A percentile compares a stretch with the other conserved stretches of the same genome.
phyloP scores from a whole-genome alignment of 2,329 filamentous ascomycete genomes.

The Alternaria conjuncta region DNA sequence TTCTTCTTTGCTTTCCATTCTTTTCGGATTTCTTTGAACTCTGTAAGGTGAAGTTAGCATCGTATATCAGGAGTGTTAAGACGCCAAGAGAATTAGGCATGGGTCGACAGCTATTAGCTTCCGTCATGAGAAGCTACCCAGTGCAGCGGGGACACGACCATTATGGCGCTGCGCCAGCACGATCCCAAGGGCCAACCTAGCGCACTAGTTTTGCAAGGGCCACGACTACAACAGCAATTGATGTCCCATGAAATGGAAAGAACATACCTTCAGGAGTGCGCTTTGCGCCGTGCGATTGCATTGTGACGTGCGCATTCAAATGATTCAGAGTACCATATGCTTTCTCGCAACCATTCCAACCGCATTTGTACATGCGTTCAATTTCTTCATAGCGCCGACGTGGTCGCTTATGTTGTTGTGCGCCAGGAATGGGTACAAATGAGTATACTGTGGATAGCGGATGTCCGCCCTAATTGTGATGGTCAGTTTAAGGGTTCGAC shows the following conservation, averaged over 20 bases:
- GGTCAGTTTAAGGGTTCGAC: constrained; percentile 14
- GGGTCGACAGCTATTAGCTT: constrained; percentile 52
- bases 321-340: constrained; percentile 98
- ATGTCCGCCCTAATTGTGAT: constrained; percentile 54
- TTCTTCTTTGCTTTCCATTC: constrained; percentile 99
- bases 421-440: constrained; percentile 95
- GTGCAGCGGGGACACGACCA: constrained; percentile 60
- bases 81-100: constrained; percentile 48
- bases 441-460: constrained; percentile 84
- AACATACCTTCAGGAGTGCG: constrained; percentile 93
- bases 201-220: constrained; percentile 38
- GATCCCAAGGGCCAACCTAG: constrained; percentile 43
- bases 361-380: constrained; percentile 99
- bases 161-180: constrained; percentile 57
- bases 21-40: constrained; percentile 99
- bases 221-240: constrained; percentile 27
- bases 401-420: constrained; percentile 95
- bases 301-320: constrained; percentile 96
- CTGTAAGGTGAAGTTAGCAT: constrained; percentile 60
- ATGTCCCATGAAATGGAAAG: constrained; percentile 16
- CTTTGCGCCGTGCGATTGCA: constrained; percentile 96
- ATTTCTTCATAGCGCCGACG: constrained; percentile 96
- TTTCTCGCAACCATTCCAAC: constrained; percentile 98
- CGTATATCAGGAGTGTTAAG: constrained; percentile 32
- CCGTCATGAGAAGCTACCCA: constrained; percentile 52